Conservation (phyloP, 2,329 filamentous ascomycete species). For the Colletotrichum sp. region DNA sequence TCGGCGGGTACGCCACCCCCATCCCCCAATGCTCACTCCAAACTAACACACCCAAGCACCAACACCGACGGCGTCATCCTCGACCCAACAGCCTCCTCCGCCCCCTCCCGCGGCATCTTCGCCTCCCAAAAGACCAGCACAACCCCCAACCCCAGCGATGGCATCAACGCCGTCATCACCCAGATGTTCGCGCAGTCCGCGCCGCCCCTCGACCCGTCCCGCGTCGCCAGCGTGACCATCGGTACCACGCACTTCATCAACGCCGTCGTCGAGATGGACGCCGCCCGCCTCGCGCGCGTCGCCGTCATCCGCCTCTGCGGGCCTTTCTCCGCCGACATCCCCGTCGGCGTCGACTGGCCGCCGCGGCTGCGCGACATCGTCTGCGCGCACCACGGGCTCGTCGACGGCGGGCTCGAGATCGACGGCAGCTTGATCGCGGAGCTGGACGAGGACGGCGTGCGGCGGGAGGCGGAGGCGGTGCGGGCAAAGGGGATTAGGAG, state of each 20-base stretch:
- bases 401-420: constrained; percentile 57
- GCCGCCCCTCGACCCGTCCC: constrained; percentile 30
- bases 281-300: constrained; percentile 49
- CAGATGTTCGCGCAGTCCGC: constrained; percentile 42
- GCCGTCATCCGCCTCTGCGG: constrained; percentile 60
- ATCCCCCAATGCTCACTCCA: neutral
- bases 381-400: constrained; percentile 46
- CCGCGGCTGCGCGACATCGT: constrained; percentile 51
- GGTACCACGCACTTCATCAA: constrained; percentile 65
- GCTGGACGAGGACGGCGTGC: constrained; percentile 43
- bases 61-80: constrained; percentile 40
- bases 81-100: constrained; percentile 40
- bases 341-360: constrained; percentile 59
- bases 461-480: constrained; percentile 53
- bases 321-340: constrained; percentile 54
- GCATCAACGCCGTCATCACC: constrained; percentile 47
- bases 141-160: constrained; percentile 47
- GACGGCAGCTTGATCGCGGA: constrained; percentile 51
- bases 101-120: constrained; percentile 45
- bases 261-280: constrained; percentile 59
- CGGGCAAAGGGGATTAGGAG: constrained; percentile 21
- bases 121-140: constrained; percentile 53
- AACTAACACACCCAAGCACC: neutral
- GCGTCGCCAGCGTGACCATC: constrained; percentile 55
- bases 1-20: neutral